These are phyloP conservation scores for Pisolithus marmoratus DNA, from an alignment of 768 basidiomycete genomes.

Conservation along the genomic window DNA sequence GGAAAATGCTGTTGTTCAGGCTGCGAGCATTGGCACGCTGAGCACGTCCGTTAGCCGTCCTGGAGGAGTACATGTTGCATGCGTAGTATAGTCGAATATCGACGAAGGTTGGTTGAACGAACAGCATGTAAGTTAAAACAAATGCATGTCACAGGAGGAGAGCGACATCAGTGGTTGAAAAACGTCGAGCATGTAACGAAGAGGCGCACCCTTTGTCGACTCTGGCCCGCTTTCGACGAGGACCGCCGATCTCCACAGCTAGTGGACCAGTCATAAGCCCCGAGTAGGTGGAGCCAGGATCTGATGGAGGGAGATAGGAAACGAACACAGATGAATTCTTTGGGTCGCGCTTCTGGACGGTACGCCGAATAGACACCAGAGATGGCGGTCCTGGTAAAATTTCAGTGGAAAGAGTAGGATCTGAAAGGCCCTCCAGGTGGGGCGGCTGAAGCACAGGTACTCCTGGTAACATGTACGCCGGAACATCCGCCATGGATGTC, in stretches of 20 bases:
- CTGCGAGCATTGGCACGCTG: slow-evolving; percentile 69
- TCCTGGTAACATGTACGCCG: slow-evolving; percentile 68
- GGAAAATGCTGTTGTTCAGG: slow-evolving; percentile 39
- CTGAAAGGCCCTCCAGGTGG: slow-evolving; percentile 66
- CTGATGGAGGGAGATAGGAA: slow-evolving; percentile 79
- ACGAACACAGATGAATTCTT: slow-evolving; percentile 63
- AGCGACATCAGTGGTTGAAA: slow-evolving; percentile 4
- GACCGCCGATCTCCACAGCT: slow-evolving; percentile 53
- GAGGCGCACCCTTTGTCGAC: slow-evolving; percentile 65
- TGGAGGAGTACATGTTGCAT: slow-evolving; percentile 20
- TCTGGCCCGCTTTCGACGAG: slow-evolving; percentile 67
- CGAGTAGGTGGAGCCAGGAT: slow-evolving; percentile 86
- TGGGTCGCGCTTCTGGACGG: slow-evolving; percentile 70
- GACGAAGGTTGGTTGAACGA: slow-evolving; percentile 24
- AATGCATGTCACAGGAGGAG: neutral
- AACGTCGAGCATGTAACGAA: slow-evolving; percentile 17
- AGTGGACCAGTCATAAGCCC: slow-evolving; percentile 65
- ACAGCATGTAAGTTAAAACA: slow-evolving; percentile 6
- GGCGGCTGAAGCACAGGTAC: slow-evolving; percentile 70
- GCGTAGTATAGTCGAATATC: slow-evolving; percentile 13
- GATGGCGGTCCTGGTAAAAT: slow-evolving; percentile 86
- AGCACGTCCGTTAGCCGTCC: slow-evolving; percentile 59
- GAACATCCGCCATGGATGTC: slow-evolving; percentile 66
- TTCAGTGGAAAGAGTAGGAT: slow-evolving; percentile 80
- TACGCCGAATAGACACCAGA: slow-evolving; percentile 63